Evolutionary conservation across 202 grass and related monocot species (phyloP).

Genomic region (Eragrostis tef): DNA sequence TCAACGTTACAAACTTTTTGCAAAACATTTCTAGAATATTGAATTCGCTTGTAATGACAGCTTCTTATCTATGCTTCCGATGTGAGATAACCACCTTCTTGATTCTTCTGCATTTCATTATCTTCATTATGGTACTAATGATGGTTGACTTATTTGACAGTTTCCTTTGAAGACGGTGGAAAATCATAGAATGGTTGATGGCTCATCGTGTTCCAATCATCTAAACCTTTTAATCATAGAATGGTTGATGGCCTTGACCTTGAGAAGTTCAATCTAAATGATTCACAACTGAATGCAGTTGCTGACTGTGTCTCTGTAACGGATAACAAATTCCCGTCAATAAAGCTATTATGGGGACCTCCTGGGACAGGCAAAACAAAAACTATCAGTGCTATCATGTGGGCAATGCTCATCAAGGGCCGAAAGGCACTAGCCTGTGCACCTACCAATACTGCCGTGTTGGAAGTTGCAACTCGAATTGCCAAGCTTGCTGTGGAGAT

Average conservation of each 20-base stretch:
- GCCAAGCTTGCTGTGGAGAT: slow-evolving; percentile 42
- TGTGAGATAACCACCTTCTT: too few relatives aligned
- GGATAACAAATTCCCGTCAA: slow-evolving; percentile 19
- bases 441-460: slow-evolving; percentile 62
- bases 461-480: slow-evolving; percentile 54
- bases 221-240: too few relatives aligned
- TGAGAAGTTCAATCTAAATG: slow-evolving; percentile 52
- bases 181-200: too few relatives aligned
- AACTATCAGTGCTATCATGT: slow-evolving; percentile 56
- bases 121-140: too few relatives aligned
- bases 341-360: slow-evolving; percentile 68
- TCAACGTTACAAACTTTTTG: too few relatives aligned
- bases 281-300: slow-evolving; percentile 53
- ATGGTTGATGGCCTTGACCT: slow-evolving; percentile 41
- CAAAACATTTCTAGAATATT: too few relatives aligned
- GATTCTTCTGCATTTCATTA: too few relatives aligned
- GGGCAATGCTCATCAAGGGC: slow-evolving; percentile 49
- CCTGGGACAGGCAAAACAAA: slow-evolving; percentile 78
- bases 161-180: too few relatives aligned
- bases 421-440: slow-evolving; percentile 58
- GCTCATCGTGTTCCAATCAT: too few relatives aligned
- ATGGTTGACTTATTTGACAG: too few relatives aligned
- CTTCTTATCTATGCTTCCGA: too few relatives aligned
- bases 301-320: slow-evolving; percentile 50
- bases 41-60: too few relatives aligned